Evolutionary conservation across 352 stramenopile species (phyloP).

Genomic region (Pythium dissotocum): DNA sequence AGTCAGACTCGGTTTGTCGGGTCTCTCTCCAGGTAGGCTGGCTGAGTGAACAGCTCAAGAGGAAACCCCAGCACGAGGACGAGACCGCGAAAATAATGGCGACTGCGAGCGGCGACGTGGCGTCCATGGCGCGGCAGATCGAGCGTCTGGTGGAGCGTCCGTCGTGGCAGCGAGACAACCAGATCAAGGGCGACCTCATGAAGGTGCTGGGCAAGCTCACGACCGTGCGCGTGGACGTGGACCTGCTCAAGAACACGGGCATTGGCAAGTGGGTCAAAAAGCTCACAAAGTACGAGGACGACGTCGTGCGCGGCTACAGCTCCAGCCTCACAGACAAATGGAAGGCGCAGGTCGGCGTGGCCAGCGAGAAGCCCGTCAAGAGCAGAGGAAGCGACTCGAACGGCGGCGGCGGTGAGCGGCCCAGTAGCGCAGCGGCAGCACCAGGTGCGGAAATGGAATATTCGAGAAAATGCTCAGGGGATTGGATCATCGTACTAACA

Average conservation of each 20-base stretch:
- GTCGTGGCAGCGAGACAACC: constrained; percentile 63
- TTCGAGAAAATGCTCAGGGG: not conserved
- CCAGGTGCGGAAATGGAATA: constrained; percentile 7
- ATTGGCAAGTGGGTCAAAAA: constrained; percentile 85
- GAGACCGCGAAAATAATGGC: constrained; percentile 25
- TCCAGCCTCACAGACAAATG: constrained; percentile 82
- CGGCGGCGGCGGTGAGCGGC: not conserved
- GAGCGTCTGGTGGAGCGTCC: constrained; percentile 57
- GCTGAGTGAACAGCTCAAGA: not conserved
- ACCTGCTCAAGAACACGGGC: constrained; percentile 71
- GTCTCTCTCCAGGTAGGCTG: constrained; percentile 6
- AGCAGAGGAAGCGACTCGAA: constrained; percentile 4
- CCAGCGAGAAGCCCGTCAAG: constrained; percentile 21
- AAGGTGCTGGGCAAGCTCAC: constrained; percentile 71
- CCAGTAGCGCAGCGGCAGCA: constrained; percentile 1
- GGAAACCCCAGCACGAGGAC: not conserved
- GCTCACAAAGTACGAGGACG: constrained; percentile 83
- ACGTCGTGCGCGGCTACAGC: constrained; percentile 80
- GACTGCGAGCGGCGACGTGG: constrained; percentile 48
- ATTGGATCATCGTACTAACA: not conserved
- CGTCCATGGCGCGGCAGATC: constrained; percentile 72
- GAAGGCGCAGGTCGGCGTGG: constrained; percentile 71
- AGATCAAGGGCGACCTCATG: constrained; percentile 63
- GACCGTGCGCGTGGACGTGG: constrained; percentile 74
- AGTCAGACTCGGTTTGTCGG: not conserved